These are phyloP conservation scores for Suhomyces guaymorum DNA, from an alignment of 1,139 yeast genomes.

Conservation along the genomic window DNA sequence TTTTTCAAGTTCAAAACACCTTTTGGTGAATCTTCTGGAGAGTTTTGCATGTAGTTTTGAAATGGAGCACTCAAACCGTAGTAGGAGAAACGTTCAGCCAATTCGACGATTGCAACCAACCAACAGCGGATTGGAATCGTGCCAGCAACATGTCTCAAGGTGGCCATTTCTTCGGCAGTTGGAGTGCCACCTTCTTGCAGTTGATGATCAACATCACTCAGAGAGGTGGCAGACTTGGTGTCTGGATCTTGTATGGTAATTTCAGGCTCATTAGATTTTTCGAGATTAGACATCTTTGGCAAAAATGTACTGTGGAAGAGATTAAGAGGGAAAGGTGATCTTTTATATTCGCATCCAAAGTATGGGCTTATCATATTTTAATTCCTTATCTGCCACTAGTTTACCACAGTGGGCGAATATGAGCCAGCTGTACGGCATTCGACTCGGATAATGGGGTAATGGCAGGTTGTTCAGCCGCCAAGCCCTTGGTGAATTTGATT, in stretches of 20 bases:
- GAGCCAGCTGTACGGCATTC: background rate
- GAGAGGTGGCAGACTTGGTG: slow-evolving; percentile 1
- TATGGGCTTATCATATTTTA: too few species aligned
- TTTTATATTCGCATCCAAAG: slow-evolving; percentile 1
- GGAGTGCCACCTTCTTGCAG: slow-evolving; percentile 19
- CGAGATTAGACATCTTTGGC: background rate
- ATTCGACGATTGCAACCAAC: slow-evolving; percentile 25
- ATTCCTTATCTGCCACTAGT: too few species aligned
- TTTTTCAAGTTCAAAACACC: slow-evolving; percentile 68
- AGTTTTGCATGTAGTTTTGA: slow-evolving; percentile 71
- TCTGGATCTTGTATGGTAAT: background rate
- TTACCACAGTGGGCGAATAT: too few species aligned
- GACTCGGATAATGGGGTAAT: background rate
- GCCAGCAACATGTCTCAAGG: slow-evolving; percentile 23
- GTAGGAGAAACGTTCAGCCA: slow-evolving; percentile 25
- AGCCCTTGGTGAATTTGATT: too few species aligned
- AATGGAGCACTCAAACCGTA: slow-evolving; percentile 60
- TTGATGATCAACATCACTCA: background rate
- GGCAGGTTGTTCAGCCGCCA: too few species aligned
- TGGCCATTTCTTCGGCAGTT: slow-evolving; percentile 21
- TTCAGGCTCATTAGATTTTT: background rate
- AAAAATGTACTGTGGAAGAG: background rate
- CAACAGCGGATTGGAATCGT: slow-evolving; percentile 25
- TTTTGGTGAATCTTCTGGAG: slow-evolving; percentile 43
- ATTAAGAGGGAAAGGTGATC: background rate